Conservation (phyloP, 441 rosid genomes). For the Erysimum pusillum region DNA sequence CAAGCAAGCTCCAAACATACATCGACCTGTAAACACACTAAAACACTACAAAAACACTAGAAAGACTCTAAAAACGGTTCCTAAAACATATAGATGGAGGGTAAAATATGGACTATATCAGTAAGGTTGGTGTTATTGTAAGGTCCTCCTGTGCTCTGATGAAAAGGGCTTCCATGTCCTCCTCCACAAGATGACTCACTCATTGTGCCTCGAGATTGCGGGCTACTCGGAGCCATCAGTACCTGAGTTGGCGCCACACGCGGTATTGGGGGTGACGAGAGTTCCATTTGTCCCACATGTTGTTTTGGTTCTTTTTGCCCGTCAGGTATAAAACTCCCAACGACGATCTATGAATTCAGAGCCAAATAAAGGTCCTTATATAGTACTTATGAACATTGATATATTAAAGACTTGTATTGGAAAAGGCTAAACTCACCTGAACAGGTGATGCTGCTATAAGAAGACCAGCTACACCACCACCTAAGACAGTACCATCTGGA, state of each 20-base stretch:
- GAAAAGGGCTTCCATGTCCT: constrained; percentile 67
- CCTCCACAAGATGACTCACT: constrained; percentile 79
- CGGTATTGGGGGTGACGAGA: constrained; percentile 41
- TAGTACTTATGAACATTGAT: background rate
- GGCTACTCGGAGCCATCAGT: constrained; percentile 63
- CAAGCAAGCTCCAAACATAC: too few species aligned
- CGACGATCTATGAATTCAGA: constrained; percentile 62
- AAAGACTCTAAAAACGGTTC: too few species aligned
- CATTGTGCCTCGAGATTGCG: constrained; percentile 71
- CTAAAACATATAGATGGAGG: too few species aligned
- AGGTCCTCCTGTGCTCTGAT: constrained; percentile 65
- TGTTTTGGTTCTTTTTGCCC: constrained; percentile 62
- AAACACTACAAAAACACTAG: too few species aligned
- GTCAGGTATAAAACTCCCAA: constrained; percentile 78
- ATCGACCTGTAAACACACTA: too few species aligned
- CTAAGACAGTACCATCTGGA: constrained; percentile 71
- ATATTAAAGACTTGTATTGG: background rate
- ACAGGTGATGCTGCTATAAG: constrained; percentile 77
- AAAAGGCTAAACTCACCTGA: constrained; percentile 56
- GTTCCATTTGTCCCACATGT: constrained; percentile 52
- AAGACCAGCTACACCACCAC: constrained; percentile 82
- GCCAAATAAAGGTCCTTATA: background rate
- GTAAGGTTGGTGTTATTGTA: constrained; percentile 25
- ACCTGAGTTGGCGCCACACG: constrained; percentile 48
- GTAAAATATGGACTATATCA: too few species aligned